phyloP scores from a whole-genome alignment of 441 rosid species.

The Bruguiera hainesii region DNA sequence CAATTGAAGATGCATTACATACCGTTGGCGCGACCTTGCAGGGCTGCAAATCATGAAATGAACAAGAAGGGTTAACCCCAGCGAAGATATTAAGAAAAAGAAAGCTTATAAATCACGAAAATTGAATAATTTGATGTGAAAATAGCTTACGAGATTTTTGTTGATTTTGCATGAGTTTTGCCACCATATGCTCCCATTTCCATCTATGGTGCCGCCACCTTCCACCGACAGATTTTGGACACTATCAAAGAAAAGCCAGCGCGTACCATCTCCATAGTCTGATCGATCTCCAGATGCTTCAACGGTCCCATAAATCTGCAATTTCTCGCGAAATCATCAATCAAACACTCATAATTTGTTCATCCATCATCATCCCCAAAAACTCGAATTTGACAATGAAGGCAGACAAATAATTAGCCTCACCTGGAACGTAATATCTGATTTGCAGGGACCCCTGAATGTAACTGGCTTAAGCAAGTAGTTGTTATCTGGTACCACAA shows the following conservation, averaged over 20 bases:
- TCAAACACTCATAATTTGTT: neutral
- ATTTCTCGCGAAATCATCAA: neutral
- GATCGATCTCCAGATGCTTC: slow-evolving; percentile 56
- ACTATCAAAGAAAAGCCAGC: slow-evolving; percentile 58
- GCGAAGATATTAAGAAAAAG: neutral
- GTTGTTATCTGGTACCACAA: slow-evolving; percentile 46
- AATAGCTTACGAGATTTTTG: slow-evolving; percentile 42
- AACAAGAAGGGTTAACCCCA: neutral
- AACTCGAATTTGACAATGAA: neutral
- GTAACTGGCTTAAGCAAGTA: slow-evolving; percentile 46
- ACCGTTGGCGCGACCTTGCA: slow-evolving; percentile 83
- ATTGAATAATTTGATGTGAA: neutral
- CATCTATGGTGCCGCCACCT: slow-evolving; percentile 73
- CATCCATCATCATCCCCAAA: neutral
- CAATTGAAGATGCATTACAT: slow-evolving; percentile 12
- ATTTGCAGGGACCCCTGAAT: slow-evolving; percentile 77
- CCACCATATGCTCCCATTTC: slow-evolving; percentile 93
- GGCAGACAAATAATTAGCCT: neutral
- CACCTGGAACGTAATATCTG: slow-evolving; percentile 52
- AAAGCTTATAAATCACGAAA: neutral
- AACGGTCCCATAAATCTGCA: slow-evolving; percentile 54
- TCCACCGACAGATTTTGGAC: slow-evolving; percentile 41
- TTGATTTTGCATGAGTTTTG: slow-evolving; percentile 75
- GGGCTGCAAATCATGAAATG: slow-evolving; percentile 44
- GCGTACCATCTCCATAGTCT: slow-evolving; percentile 47